Base-by-base conservation (phyloP, 495 filamentous ascomycete species). In the Aspergillus conjunctus region DNA sequence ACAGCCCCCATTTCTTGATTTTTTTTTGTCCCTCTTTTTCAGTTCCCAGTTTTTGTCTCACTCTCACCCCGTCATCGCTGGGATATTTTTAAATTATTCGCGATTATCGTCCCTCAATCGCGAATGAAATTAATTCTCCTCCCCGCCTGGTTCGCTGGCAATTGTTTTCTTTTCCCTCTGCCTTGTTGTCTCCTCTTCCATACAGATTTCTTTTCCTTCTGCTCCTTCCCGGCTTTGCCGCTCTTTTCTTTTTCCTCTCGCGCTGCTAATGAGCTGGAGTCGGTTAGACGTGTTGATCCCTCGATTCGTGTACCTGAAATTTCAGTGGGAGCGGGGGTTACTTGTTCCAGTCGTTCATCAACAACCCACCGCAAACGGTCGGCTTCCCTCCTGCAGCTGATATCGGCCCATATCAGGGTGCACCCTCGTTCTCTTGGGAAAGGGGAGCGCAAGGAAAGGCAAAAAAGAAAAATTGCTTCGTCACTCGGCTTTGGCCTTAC, bases 281-380 rank as follows among this genome's bases (percentile, higher is more conserved):
- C 54, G 30, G 17, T 51, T 22, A 48, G 4, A 39, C 17, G 61
- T 39, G n/a, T 15, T 55, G 30, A 37, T 50, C 49, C 43, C 53
- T 49, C 44, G 26, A 39, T 15, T 18, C 43, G 60, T 53, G 32
- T 58, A 37, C 55, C 51, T 31, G 51, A 66, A 59, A 32, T 61
- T 59, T 54, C 20, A 31, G 51, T 59, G 39, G 52, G 54, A 63
- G 66, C 60, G 64, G 65, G 63, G 63, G 22, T 39, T 62, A 51
- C 31, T 59, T 60, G 48, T 58, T 41, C 50, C 54, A 58, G 50
- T 63, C 18, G 37, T 65, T 70, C 66, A 64, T 75, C 69, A 70
- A 60, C 51, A 54, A 46, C 50, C 56, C 61, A 57, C 74, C 73
- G 75, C 75, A 76, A 76, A 74, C 75, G 72, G 73, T 76, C 69